Evolutionary conservation across 257 asterid genomes (phyloP).

Genomic region (Forsythia viridissima): DNA sequence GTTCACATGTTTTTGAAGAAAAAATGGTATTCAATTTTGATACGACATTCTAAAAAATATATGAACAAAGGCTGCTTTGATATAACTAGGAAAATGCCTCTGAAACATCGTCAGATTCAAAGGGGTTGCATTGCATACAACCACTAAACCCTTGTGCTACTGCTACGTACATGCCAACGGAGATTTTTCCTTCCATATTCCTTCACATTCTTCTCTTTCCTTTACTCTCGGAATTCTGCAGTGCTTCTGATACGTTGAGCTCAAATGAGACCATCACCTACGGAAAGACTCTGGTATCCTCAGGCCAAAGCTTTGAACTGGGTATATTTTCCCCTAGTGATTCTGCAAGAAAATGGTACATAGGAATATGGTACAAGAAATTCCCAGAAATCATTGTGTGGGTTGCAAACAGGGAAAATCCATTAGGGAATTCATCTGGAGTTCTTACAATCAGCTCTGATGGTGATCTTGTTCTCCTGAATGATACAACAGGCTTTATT

Average conservation of each 20-base stretch:
- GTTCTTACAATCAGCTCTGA: neutral
- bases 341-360: neutral
- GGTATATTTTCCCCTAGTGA: slow-evolving; percentile 10
- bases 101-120: too few relatives aligned
- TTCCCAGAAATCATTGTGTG: neutral
- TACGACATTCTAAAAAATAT: too few relatives aligned
- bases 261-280: neutral
- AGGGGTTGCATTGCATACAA: too few relatives aligned
- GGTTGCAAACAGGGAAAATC: neutral
- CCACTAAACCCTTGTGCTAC: too few relatives aligned
- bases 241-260: neutral
- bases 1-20: too few relatives aligned
- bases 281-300: slow-evolving; percentile 17
- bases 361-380: neutral
- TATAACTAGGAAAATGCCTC: too few relatives aligned
- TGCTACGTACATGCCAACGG: neutral
- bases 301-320: neutral
- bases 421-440: neutral
- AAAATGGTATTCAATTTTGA: too few relatives aligned
- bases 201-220: neutral
- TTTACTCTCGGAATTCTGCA: neutral
- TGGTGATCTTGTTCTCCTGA: neutral
- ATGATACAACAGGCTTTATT: neutral
- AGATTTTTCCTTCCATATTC: neutral
- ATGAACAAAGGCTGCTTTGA: too few relatives aligned